Base-by-base conservation (phyloP, 805 yeast species). In the Kuraishia hungarica region DNA sequence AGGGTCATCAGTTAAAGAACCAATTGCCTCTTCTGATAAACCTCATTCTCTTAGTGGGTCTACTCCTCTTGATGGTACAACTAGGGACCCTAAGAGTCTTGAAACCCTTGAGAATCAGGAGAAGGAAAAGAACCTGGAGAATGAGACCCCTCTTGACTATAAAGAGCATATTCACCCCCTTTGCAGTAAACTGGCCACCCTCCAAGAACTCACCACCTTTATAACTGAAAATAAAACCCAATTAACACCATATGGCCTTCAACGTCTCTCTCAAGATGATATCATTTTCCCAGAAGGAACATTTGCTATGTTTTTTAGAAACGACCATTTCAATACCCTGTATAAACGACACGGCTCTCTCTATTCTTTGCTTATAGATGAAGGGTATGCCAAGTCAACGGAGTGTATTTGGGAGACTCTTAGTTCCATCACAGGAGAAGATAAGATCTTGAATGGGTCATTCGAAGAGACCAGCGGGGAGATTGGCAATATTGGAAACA, bases 341-440 rank as follows among this genome's bases (percentile, higher is more conserved):
- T 79, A 75, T 61, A 84, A 84, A 63, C 66, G 67, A 22, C 68
- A 66, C 19, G 70, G 69, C 48, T 74, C 74, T 28, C 72, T 93
- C 35, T 90, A 80, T 64, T 68, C 81, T 4, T 72, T 93, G 26
- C 85, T 88, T 2, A 88, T 94, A 1, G 97, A 94, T 64, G 72
- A 76, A 17, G 90, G 94, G 2, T 86, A 82, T 62, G 60, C 54
- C 2, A 72, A 75, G 48, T 59, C 59, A 39, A 62, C 66, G 1
- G 71, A 77, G n/a, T 78, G 87, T 20, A 89, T 89, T 7, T 93
- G 98, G 98, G 92, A 88, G 65, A 80, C 87, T 1, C 70, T 93
- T 48, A 78, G 77, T 52, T 80, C 89, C 2, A 77, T 83, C 2
- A 76, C 77, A 50, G 97, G 97, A 0, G 69, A 74, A 1, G 96